Conservation (phyloP, 2,329 filamentous ascomycete species). For the Sclerotinia nivalis region DNA sequence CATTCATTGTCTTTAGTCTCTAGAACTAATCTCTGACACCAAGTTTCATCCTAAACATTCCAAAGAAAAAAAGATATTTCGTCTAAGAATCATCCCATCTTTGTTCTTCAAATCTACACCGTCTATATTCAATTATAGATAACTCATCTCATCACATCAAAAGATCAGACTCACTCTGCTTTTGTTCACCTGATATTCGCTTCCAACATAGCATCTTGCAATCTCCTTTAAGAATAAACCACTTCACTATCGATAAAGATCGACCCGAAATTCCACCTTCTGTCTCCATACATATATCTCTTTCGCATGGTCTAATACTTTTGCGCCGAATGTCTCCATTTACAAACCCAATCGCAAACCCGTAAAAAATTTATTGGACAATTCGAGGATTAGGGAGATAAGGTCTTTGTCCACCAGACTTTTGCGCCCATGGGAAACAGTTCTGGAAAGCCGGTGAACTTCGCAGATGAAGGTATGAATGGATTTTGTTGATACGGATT, state of each 20-base stretch:
- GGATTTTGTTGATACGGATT: background rate
- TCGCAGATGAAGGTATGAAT: constrained; percentile 84
- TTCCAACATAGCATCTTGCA: background rate
- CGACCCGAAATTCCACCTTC: background rate
- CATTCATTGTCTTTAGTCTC: constrained; percentile 6
- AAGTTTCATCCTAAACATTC: constrained; percentile 12
- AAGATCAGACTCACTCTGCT: background rate
- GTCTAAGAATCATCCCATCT: constrained; percentile 18
- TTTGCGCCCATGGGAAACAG: constrained; percentile 77
- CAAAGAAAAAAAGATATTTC: constrained; percentile 7
- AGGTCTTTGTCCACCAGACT: background rate
- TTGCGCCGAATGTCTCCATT: constrained; percentile 21
- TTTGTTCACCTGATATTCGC: background rate
- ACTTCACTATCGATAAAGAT: background rate
- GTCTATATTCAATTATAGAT: background rate
- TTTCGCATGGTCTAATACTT: constrained; percentile 10
- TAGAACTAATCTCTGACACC: constrained; percentile 5
- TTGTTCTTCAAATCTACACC: constrained; percentile 8
- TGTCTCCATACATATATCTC: background rate
- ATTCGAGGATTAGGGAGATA: background rate
- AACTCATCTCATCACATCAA: background rate
- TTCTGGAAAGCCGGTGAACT: constrained; percentile 89
- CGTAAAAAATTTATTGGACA: background rate
- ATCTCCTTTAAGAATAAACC: background rate
- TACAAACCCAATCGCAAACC: constrained; percentile 12